Percentiles rank a stretch among this genome's conserved stretches.
Evolutionary conservation across 2,329 filamentous ascomycete genomes (phyloP).

Genomic region (Colletotrichum acutatum): DNA sequence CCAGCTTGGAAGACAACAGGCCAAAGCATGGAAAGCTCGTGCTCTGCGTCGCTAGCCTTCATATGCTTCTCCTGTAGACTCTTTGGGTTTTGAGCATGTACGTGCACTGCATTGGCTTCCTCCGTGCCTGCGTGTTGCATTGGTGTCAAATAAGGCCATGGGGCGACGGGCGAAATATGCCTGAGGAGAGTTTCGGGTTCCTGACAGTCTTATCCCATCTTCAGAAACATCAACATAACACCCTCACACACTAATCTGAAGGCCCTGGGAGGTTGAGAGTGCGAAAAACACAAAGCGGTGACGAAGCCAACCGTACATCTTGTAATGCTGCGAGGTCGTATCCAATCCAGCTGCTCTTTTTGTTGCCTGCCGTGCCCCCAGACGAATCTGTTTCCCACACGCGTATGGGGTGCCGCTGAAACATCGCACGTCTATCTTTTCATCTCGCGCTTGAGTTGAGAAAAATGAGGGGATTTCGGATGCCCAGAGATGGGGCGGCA

Average conservation of each 20-base stretch:
- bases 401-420: constrained; percentile 15
- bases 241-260: neutral
- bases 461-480: constrained; percentile 6
- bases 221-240: constrained; percentile 25
- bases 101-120: constrained; percentile 11
- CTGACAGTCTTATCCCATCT: constrained; percentile 26
- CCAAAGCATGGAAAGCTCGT: constrained; percentile 1
- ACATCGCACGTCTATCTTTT: constrained; percentile 9
- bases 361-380: neutral
- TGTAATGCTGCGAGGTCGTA: neutral
- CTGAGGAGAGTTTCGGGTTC: constrained; percentile 8
- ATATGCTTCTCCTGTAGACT: neutral
- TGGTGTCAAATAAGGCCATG: neutral
- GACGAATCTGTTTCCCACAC: constrained; percentile 6
- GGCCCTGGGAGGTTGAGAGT: neutral
- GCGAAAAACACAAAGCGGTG: constrained; percentile 19
- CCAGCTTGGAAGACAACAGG: too few relatives aligned
- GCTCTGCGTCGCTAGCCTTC: neutral
- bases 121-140: neutral
- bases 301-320: neutral
- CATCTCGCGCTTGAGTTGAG: constrained; percentile 7
- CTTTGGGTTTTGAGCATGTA: neutral
- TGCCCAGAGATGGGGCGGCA: constrained; percentile 15
- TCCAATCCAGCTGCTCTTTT: neutral
- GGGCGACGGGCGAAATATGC: neutral